Conservation (phyloP, 768 basidiomycete species). For the Trametes cubensis region DNA sequence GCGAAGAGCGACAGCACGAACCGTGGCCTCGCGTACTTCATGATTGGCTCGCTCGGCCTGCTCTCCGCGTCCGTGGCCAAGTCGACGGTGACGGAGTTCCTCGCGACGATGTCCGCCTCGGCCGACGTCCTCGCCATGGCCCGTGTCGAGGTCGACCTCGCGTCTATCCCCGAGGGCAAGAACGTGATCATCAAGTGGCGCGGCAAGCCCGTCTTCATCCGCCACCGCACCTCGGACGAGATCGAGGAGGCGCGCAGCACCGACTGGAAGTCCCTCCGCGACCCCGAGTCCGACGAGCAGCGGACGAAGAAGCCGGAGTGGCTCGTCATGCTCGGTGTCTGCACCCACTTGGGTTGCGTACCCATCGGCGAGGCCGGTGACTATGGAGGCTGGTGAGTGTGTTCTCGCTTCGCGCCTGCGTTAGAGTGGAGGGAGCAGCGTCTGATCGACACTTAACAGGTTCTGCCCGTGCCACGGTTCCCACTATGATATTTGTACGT, state of each 20-base stretch:
- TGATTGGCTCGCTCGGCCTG: constrained; percentile 90
- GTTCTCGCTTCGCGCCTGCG: not conserved
- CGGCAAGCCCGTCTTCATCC: constrained; percentile 99
- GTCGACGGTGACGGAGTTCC: constrained; percentile 90
- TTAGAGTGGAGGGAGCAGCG: not conserved
- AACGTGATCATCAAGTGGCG: constrained; percentile 99
- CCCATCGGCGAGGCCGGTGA: constrained; percentile 98
- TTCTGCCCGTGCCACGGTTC: constrained; percentile 99
- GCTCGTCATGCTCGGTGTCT: constrained; percentile 90
- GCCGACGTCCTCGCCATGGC: constrained; percentile 98
- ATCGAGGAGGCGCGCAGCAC: constrained; percentile 87
- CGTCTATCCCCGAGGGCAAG: constrained; percentile 93
- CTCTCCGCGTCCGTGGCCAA: constrained; percentile 94
- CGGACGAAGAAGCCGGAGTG: constrained; percentile 95
- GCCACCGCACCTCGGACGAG: constrained; percentile 90
- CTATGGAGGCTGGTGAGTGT: constrained; percentile 92
- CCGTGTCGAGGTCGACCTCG: constrained; percentile 94
- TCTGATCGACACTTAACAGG: constrained; percentile 40
- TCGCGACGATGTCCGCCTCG: constrained; percentile 95
- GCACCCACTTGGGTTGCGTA: constrained; percentile 98
- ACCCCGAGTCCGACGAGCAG: constrained; percentile 88
- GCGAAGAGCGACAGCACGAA: constrained; percentile 63
- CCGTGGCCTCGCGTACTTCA: constrained; percentile 84
- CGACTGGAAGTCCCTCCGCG: constrained; percentile 87
- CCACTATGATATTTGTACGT: constrained; percentile 93